Conservation (phyloP, 192 early-diverging fungal genomes). For the Jimgerdemannia lactiflua region DNA sequence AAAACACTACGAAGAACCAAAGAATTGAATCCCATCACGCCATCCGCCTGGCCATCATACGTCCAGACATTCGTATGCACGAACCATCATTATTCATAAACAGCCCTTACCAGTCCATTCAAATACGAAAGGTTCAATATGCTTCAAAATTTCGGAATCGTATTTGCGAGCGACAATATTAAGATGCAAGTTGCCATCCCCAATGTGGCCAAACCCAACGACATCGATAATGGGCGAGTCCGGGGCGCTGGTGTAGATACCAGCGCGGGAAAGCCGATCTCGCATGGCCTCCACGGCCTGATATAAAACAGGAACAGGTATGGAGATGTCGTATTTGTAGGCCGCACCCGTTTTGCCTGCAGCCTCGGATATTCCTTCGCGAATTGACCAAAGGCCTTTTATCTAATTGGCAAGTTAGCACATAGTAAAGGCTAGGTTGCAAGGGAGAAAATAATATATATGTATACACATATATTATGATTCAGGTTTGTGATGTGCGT, state of each 20-base stretch:
- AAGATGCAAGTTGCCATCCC: constrained; percentile 97
- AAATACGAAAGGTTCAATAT: constrained; percentile 93
- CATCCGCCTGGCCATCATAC: not conserved
- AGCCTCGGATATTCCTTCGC: constrained; percentile 95
- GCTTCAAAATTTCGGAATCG: constrained; percentile 52
- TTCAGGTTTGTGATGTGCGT: not conserved
- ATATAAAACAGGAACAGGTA: constrained; percentile 86
- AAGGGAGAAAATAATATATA: too few species aligned
- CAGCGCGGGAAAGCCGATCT: constrained; percentile 52
- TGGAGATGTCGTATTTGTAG: constrained; percentile 96
- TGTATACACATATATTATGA: too few species aligned
- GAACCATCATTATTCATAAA: not conserved
- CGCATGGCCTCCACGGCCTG: constrained; percentile 80
- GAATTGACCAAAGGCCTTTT: constrained; percentile 79
- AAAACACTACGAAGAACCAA: too few species aligned
- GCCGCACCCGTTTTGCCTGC: constrained; percentile 82
- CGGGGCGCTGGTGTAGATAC: constrained; percentile 50
- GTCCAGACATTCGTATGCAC: not conserved
- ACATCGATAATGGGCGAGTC: constrained; percentile 65
- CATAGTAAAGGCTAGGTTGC: too few species aligned
- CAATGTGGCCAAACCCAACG: constrained; percentile 95
- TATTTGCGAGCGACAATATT: constrained; percentile 78
- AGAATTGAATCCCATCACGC: too few species aligned
- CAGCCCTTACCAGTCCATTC: constrained; percentile 72
- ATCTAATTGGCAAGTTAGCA: constrained; percentile 38